Conservation (phyloP, 768 basidiomycete species). For the Auriscalpium vulgare region DNA sequence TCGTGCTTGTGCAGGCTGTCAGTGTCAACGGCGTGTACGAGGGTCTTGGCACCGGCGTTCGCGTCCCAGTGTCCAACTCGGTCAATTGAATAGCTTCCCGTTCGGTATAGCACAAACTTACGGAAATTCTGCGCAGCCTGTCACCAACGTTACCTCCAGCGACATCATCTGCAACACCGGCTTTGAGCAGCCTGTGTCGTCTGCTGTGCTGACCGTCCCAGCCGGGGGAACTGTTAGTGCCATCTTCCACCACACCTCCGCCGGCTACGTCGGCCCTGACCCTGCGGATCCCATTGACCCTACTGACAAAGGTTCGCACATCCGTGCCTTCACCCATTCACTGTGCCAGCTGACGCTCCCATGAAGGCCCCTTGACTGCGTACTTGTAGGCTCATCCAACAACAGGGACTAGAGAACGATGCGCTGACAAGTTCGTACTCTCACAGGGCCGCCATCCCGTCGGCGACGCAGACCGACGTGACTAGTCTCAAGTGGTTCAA, state of each 20-base stretch:
- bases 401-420: not conserved
- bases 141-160: slow-evolving; percentile 50
- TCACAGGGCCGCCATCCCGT: slow-evolving; percentile 34
- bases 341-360: not conserved
- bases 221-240: slow-evolving; percentile 48
- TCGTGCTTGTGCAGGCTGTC: slow-evolving; percentile 26
- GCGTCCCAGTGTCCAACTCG: slow-evolving; percentile 41
- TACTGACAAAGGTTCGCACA: slow-evolving; percentile 33
- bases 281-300: slow-evolving; percentile 41
- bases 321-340: not conserved
- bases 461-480: slow-evolving; percentile 36
- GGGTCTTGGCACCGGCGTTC: slow-evolving; percentile 37
- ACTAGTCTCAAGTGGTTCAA: slow-evolving; percentile 49
- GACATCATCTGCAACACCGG: slow-evolving; percentile 53
- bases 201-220: slow-evolving; percentile 37
- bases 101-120: not conserved
- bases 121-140: slow-evolving; percentile 30
- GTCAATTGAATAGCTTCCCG: slow-evolving; percentile 22
- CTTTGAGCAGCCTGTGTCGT: slow-evolving; percentile 44
- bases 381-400: slow-evolving; percentile 31
- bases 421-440: not conserved
- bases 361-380: slow-evolving; percentile 33
- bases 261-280: slow-evolving; percentile 37
- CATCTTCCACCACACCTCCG: slow-evolving; percentile 44
- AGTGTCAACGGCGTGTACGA: slow-evolving; percentile 46